Conservation (phyloP, 768 basidiomycete genomes). For the Tylopilus plumbeoviolaceoides region DNA sequence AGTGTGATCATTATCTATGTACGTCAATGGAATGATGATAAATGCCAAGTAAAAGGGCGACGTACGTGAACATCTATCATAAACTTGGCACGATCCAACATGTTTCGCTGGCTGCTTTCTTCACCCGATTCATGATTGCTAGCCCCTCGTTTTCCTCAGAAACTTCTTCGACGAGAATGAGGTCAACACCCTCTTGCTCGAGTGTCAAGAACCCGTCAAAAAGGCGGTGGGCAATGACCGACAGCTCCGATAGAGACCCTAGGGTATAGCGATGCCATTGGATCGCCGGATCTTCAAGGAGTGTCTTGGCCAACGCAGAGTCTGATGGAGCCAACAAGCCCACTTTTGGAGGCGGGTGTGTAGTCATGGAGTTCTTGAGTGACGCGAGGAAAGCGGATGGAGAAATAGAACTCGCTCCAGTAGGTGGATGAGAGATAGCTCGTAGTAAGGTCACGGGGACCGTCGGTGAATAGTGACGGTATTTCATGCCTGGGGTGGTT, state of each 20-base stretch:
- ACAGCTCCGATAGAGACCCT: constrained; percentile 51
- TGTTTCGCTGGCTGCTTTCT: constrained; percentile 76
- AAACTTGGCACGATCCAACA: constrained; percentile 26
- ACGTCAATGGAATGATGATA: background rate
- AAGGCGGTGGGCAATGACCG: constrained; percentile 70
- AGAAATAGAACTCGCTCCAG: constrained; percentile 28
- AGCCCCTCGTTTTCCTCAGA: constrained; percentile 78
- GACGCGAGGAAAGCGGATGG: constrained; percentile 41
- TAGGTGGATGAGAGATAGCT: constrained; percentile 43
- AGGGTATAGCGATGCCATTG: constrained; percentile 56
- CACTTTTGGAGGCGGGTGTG: constrained; percentile 36
- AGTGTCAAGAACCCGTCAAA: constrained; percentile 85
- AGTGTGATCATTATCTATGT: background rate
- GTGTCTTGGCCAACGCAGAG: constrained; percentile 35
- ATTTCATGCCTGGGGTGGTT: constrained; percentile 99
- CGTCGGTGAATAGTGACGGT: constrained; percentile 91
- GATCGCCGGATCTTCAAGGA: constrained; percentile 34
- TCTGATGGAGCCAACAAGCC: constrained; percentile 69
- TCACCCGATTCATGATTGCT: constrained; percentile 92
- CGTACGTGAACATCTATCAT: constrained; percentile 18
- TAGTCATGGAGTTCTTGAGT: constrained; percentile 27
- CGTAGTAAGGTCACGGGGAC: constrained; percentile 79
- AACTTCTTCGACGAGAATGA: constrained; percentile 84
- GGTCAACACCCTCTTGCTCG: constrained; percentile 70
- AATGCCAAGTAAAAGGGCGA: background rate